phyloP scores from a whole-genome alignment of 192 early-diverging fungal genomes.

The Chytriomyces sp. region DNA sequence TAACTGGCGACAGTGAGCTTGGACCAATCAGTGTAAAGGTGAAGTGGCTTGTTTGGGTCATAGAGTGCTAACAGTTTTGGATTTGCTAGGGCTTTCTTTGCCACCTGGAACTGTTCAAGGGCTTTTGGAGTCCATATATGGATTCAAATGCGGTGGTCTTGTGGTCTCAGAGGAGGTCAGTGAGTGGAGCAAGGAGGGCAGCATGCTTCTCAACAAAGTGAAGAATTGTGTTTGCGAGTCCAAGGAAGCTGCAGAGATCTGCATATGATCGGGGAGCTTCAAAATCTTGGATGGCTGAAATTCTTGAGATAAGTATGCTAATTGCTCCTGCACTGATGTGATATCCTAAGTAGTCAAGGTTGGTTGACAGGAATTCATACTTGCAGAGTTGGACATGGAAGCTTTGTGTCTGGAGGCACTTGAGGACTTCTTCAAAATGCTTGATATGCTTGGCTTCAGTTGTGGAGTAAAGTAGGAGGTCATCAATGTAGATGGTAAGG shows the following conservation, averaged over 20 bases:
- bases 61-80: too few relatives aligned
- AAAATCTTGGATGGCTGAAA: slow-evolving; percentile 23
- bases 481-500: slow-evolving; percentile 38
- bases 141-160: not conserved
- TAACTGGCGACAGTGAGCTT: slow-evolving; percentile 14
- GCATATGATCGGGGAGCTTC: not conserved
- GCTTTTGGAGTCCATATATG: not conserved
- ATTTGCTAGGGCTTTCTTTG: slow-evolving; percentile 2
- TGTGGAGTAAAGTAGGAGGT: slow-evolving; percentile 52
- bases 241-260: slow-evolving; percentile 24
- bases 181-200: slow-evolving; percentile 11
- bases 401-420: slow-evolving; percentile 20
- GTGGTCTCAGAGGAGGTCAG: slow-evolving; percentile 13
- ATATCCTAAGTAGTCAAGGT: slow-evolving; percentile 25
- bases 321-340: not conserved
- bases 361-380: slow-evolving; percentile 2
- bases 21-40: too few relatives aligned
- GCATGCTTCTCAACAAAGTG: slow-evolving; percentile 15
- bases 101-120: slow-evolving; percentile 1
- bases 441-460: not conserved
- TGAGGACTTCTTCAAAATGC: slow-evolving; percentile 3
- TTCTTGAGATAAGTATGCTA: not conserved
- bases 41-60: too few relatives aligned
- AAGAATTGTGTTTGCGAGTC: slow-evolving; percentile 29
- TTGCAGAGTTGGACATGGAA: slow-evolving; percentile 19